Evolutionary conservation across 768 basidiomycete species (phyloP).

Genomic region (Filobasidium floriforme): DNA sequence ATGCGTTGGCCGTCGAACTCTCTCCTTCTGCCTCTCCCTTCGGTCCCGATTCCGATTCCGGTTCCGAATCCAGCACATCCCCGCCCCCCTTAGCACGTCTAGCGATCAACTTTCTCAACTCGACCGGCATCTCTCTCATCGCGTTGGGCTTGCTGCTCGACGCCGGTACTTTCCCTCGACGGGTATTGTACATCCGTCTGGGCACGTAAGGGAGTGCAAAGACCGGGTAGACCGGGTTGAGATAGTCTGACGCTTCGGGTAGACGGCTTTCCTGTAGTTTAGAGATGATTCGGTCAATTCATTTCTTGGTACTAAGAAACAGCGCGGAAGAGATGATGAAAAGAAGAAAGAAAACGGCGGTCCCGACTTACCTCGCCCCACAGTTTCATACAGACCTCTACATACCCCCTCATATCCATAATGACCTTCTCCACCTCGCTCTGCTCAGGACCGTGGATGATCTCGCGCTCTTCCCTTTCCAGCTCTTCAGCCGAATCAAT

Average conservation of each 20-base stretch:
- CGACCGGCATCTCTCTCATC: background rate
- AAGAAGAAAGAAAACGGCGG: background rate
- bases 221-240: conserved; percentile 20
- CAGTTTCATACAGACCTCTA: conserved; percentile 15
- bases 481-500: background rate
- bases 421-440: conserved; percentile 17
- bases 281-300: background rate
- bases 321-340: background rate
- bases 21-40: too few relatives aligned
- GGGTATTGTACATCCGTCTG: conserved; percentile 14
- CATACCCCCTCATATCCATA: conserved; percentile 17
- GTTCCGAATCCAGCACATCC: too few relatives aligned
- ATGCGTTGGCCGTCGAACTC: too few relatives aligned
- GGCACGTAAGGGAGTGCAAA: conserved; percentile 20
- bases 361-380: conserved; percentile 18
- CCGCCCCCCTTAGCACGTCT: too few relatives aligned
- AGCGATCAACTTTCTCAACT: too few relatives aligned
- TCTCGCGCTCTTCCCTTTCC: background rate
- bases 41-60: too few relatives aligned
- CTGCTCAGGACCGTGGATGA: background rate
- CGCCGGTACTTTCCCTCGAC: conserved; percentile 16
- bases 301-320: too few relatives aligned
- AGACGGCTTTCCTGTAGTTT: conserved; percentile 8
- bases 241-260: conserved; percentile 18
- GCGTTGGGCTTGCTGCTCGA: background rate